Base-by-base conservation (phyloP, 192 early-diverging fungal species). In the Chytriomyces hyalinus region DNA sequence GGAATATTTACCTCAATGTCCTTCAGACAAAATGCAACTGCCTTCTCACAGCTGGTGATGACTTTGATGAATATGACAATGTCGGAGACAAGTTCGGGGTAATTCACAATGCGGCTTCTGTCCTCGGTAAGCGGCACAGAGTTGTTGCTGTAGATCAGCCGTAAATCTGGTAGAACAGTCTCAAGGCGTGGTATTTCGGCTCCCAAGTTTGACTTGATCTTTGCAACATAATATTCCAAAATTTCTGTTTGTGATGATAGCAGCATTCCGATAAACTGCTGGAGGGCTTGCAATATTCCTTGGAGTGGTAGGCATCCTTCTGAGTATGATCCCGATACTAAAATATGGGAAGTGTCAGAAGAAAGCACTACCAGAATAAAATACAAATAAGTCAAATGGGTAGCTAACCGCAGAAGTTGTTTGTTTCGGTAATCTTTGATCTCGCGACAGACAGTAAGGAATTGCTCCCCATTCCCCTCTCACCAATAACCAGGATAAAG, bases 21-120 rank as follows among this genome's bases (percentile, higher is more conserved):
- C 53, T 84, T 80, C 57, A 84, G 65, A 50, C 78, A 84, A 5
- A 84, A 45, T 11, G 77, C 83, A 49, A 83, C 45, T 2, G 82
- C 75, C 57, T 83, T 76, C 36, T 83, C 76, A 22, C 61, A 64
- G 24, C 9, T n/a, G 5, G 64, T 28, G 24, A 75, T 49, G 9
- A 53, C 61, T 50, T 75, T 66, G 6, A 75, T 47, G 36, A 75
- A 65, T 22, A 51, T 47, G 10, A 28, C 51, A 24, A 75, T n/a
- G 48, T 75, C 73, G 8, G 57, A 7, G 44, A 66, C 63, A 47
- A 75, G 49, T 28, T 75, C 63, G 13, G 73, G 73, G 51, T 75
- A 75, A 24, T 26, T 66, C 15, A 49, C 64, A 2, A 9, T 45
- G 24, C 46, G 71, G 13, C 45, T 45, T 45, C 45, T 73, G 43